phyloP scores from a whole-genome alignment of 106 monocot genomes.

The Vanilla planifolia region DNA sequence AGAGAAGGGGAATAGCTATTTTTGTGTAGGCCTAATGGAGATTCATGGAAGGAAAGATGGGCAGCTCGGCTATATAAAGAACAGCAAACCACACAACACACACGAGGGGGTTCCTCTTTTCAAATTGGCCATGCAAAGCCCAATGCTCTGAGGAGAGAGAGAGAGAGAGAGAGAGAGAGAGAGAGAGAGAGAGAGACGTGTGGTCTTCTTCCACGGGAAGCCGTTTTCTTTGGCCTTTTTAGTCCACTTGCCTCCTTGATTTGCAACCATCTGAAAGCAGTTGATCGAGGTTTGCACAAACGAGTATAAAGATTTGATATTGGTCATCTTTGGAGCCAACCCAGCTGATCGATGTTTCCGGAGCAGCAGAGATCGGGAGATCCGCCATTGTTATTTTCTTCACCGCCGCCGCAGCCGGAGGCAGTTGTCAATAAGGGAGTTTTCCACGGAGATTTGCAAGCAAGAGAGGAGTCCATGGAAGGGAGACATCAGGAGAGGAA shows the following conservation, averaged over 20 bases:
- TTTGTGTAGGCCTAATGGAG: not conserved
- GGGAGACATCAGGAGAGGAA: not conserved
- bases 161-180: not conserved
- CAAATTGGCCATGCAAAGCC: not conserved
- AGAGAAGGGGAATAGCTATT: not conserved
- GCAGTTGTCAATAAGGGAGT: not conserved
- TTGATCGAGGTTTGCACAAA: not conserved
- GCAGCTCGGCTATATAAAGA: slow-evolving; percentile 1
- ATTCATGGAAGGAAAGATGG: not conserved
- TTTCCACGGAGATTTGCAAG: not conserved
- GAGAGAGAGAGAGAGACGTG: slow-evolving; percentile 1
- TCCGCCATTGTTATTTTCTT: not conserved
- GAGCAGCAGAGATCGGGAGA: slow-evolving; percentile 1
- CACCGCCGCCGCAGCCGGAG: not conserved
- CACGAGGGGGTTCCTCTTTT: slow-evolving; percentile 1
- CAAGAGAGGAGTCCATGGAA: not conserved
- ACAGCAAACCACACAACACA: not conserved
- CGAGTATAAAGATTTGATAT: too few relatives aligned
- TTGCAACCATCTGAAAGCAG: not conserved
- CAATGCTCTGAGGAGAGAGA: not conserved
- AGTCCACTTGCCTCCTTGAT: not conserved
- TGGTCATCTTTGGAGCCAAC: too few relatives aligned
- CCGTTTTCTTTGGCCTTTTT: not conserved
- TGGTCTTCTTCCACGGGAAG: slow-evolving; percentile 1
- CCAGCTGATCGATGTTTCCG: not conserved